These are phyloP conservation scores for Calonectria crousiana DNA, from an alignment of 2,329 filamentous ascomycete species.

Conservation along the genomic window DNA sequence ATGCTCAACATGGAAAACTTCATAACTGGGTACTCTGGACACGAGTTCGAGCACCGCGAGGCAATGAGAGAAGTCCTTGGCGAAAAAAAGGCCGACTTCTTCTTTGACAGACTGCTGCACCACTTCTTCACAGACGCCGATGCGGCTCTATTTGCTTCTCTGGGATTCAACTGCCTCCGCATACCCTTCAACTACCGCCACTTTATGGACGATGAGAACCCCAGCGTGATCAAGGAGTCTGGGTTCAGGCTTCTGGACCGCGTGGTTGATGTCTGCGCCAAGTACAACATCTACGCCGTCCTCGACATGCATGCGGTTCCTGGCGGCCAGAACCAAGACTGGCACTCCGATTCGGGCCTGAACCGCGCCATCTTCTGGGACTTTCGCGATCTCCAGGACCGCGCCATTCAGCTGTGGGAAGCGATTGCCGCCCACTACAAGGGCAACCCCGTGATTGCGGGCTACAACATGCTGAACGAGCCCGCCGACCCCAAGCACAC, in stretches of 20 bases:
- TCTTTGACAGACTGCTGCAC: conserved; percentile 68
- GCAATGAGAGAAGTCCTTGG: conserved; percentile 60
- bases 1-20: conserved; percentile 69
- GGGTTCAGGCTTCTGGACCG: conserved; percentile 64
- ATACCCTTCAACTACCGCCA: conserved; percentile 73
- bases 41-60: conserved; percentile 67
- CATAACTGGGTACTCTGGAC: conserved; percentile 72
- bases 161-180: conserved; percentile 69
- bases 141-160: conserved; percentile 67
- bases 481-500: conserved; percentile 45
- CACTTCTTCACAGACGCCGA: conserved; percentile 72
- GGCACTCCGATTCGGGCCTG: conserved; percentile 57
- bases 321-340: conserved; percentile 62
- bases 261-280: conserved; percentile 58
- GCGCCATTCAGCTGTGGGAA: conserved; percentile 58
- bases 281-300: conserved; percentile 58
- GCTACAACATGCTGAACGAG: conserved; percentile 54
- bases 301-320: conserved; percentile 59
- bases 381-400: conserved; percentile 60
- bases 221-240: conserved; percentile 57
- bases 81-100: conserved; percentile 68
- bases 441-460: conserved; percentile 55
- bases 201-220: conserved; percentile 66
- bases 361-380: conserved; percentile 59
- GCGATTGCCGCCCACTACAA: conserved; percentile 56